These are phyloP conservation scores for Przewalskia tangutica DNA, from an alignment of 257 asterid species.

Conservation along the genomic window DNA sequence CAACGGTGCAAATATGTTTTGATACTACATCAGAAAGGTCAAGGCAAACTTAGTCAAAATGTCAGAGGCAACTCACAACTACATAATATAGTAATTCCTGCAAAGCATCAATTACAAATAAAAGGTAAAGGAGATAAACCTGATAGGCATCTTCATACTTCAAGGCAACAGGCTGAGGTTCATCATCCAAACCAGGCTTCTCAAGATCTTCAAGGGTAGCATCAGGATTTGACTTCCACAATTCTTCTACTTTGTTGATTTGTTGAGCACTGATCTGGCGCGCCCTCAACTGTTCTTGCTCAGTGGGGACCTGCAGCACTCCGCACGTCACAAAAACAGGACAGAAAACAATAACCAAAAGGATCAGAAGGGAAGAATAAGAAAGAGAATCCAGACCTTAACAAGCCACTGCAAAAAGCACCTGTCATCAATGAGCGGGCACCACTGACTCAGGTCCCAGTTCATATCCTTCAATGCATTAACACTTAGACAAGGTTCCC, in stretches of 20 bases:
- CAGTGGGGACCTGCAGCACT: conserved; percentile 76
- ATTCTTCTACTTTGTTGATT: conserved; percentile 97
- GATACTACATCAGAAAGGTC: conserved; percentile 47
- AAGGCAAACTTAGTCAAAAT: not conserved
- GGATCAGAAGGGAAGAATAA: not conserved
- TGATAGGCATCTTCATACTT: conserved; percentile 99
- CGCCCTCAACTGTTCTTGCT: conserved; percentile 97
- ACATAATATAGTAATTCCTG: not conserved
- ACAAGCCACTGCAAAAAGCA: conserved; percentile 98
- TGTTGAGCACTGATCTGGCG: conserved; percentile 98
- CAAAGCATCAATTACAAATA: not conserved
- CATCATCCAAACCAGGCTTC: conserved; percentile 99
- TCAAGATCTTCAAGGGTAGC: conserved; percentile 97
- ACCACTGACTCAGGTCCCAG: conserved; percentile 99
- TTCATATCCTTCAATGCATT: conserved; percentile 98
- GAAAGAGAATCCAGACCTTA: conserved; percentile 41
- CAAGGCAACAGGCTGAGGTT: conserved; percentile 87
- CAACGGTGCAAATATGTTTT: conserved; percentile 96
- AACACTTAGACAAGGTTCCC: conserved; percentile 92
- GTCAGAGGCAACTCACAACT: not conserved
- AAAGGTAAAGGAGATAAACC: conserved; percentile 28
- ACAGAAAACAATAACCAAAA: not conserved
- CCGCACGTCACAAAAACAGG: not conserved
- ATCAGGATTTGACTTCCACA: conserved; percentile 98
- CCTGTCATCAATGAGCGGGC: conserved; percentile 98